Conservation (phyloP, 441 rosid species). For the Cnidoscolus chayamansa region DNA sequence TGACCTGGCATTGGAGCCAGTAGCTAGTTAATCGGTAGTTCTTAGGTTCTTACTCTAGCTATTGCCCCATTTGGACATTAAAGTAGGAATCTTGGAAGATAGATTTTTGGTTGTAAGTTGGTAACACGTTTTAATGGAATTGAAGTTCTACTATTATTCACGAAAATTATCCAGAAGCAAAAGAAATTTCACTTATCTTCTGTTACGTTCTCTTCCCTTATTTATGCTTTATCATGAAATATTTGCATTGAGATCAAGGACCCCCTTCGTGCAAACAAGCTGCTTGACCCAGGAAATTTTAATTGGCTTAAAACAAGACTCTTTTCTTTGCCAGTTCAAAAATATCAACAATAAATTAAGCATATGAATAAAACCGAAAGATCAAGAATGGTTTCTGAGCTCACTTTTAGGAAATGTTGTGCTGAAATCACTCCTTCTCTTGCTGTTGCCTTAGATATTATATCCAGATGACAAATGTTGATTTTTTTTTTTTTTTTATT, state of each 20-base stretch:
- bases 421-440: too few species aligned
- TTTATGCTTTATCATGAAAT: not conserved
- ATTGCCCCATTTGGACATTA: not conserved
- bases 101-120: conserved; percentile 7
- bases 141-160: not conserved
- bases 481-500: too few species aligned
- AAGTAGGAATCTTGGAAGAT: conserved; percentile 8
- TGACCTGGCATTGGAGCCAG: conserved; percentile 11
- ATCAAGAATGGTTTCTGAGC: too few species aligned
- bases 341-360: too few species aligned
- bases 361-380: too few species aligned
- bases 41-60: not conserved
- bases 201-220: not conserved
- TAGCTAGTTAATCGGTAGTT: not conserved
- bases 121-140: not conserved
- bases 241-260: not conserved
- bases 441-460: too few species aligned
- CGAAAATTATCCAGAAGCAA: not conserved
- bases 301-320: not conserved
- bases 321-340: too few species aligned
- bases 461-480: too few species aligned
- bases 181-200: not conserved
- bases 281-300: not conserved
- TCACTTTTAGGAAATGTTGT: too few species aligned
- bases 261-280: not conserved